Evolutionary conservation across 768 basidiomycete genomes (phyloP).

Genomic region (Phylloporus sp.): DNA sequence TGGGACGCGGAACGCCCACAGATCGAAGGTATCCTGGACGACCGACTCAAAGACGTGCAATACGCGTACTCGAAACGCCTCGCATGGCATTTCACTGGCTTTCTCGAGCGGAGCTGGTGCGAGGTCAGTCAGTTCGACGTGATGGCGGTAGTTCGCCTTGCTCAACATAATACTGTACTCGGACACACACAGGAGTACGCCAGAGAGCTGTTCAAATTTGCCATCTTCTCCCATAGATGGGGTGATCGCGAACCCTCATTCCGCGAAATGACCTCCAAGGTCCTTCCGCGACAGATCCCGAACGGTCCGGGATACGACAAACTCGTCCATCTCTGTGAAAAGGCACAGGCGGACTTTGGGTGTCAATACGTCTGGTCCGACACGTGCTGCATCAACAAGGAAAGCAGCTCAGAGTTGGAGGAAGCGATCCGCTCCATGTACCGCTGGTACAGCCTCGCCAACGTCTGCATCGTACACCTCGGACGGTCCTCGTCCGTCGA

Average conservation of each 20-base stretch:
- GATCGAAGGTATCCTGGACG: neutral
- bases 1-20: conserved; percentile 3
- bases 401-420: conserved; percentile 11
- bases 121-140: neutral
- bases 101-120: conserved; percentile 7
- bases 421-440: conserved; percentile 15
- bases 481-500: conserved; percentile 9
- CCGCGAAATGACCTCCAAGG: conserved; percentile 2
- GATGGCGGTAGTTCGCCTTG: no score
- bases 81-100: conserved; percentile 3
- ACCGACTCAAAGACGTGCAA: neutral
- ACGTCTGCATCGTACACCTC: conserved; percentile 16
- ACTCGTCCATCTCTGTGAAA: conserved; percentile 4
- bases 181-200: conserved; percentile 6
- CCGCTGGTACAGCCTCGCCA: conserved; percentile 15
- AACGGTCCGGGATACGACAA: conserved; percentile 9
- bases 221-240: conserved; percentile 10
- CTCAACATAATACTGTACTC: neutral
- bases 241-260: conserved; percentile 5
- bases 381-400: conserved; percentile 10
- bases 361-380: conserved; percentile 14
- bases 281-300: neutral
- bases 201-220: conserved; percentile 5
- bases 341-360: conserved; percentile 1
- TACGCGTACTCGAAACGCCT: conserved; percentile 4